Conservation (phyloP, 2,329 filamentous ascomycete species). For the Aspergillus quadricinctus region DNA sequence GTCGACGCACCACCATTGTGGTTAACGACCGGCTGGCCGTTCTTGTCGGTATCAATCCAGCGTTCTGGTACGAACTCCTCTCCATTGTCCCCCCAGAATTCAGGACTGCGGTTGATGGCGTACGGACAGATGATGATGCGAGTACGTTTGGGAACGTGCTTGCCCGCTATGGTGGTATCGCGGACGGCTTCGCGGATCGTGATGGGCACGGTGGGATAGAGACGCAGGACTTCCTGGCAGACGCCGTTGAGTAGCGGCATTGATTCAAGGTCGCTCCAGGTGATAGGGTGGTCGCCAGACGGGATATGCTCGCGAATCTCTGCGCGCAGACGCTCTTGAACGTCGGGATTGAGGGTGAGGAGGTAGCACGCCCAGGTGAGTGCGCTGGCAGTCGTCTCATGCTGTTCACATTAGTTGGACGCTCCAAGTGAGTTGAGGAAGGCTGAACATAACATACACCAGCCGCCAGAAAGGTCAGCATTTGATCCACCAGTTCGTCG, state of each 20-base stretch:
- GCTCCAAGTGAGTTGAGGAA: too few relatives aligned
- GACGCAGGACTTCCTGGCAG: slow-evolving; percentile 64
- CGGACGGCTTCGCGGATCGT: slow-evolving; percentile 39
- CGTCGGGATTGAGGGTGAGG: slow-evolving; percentile 47
- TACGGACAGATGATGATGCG: slow-evolving; percentile 61
- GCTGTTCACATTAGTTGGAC: slow-evolving; percentile 25
- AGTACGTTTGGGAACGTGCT: slow-evolving; percentile 65
- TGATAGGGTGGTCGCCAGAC: slow-evolving; percentile 26
- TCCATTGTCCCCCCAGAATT: slow-evolving; percentile 72
- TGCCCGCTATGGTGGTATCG: slow-evolving; percentile 55
- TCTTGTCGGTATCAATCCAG: slow-evolving; percentile 61
- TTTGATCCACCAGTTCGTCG: slow-evolving; percentile 38
- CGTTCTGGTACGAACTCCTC: slow-evolving; percentile 70
- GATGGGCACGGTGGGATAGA: slow-evolving; percentile 38
- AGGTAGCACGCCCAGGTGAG: slow-evolving; percentile 53
- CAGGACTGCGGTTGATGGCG: slow-evolving; percentile 66
- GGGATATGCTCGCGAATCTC: slow-evolving; percentile 49
- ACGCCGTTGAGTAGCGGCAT: slow-evolving; percentile 76
- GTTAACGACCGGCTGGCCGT: slow-evolving; percentile 46
- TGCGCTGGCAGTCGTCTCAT: slow-evolving; percentile 55
- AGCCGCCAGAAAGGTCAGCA: slow-evolving; percentile 41
- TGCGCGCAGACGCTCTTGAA: slow-evolving; percentile 46
- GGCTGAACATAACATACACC: slow-evolving; percentile 20
- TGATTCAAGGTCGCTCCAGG: slow-evolving; percentile 52
- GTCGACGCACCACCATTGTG: slow-evolving; percentile 46